phyloP scores from a whole-genome alignment of 2,329 filamentous ascomycete species.

The Huntiella moniliformis region DNA sequence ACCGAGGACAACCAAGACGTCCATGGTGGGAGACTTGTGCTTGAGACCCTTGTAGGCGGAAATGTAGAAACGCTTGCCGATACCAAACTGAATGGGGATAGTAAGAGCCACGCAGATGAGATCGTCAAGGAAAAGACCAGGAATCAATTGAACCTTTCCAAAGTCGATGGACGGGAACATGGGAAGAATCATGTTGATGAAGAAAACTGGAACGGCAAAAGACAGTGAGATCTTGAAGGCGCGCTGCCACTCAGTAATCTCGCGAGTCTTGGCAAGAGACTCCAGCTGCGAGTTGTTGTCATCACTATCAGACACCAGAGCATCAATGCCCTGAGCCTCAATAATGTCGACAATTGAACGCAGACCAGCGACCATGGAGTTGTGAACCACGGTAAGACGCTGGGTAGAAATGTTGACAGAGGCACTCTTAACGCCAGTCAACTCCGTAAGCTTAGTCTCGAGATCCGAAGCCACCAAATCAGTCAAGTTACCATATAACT shows the following conservation, averaged over 20 bases:
- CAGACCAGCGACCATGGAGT: constrained; percentile 54
- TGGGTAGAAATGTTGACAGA: constrained; percentile 56
- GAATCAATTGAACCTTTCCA: constrained; percentile 44
- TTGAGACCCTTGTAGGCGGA: constrained; percentile 87
- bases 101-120: constrained; percentile 68
- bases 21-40: constrained; percentile 89
- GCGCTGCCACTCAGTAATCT: constrained; percentile 80
- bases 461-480: constrained; percentile 52
- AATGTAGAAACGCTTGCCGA: constrained; percentile 82
- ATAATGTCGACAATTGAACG: constrained; percentile 65
- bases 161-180: constrained; percentile 72
- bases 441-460: constrained; percentile 44
- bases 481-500: constrained; percentile 62
- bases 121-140: constrained; percentile 76
- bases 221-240: constrained; percentile 60
- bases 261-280: constrained; percentile 85
- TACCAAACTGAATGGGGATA: constrained; percentile 87
- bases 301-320: constrained; percentile 72
- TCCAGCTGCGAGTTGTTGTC: constrained; percentile 95
- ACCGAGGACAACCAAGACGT: constrained; percentile 82
- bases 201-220: constrained; percentile 78
- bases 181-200: constrained; percentile 84
- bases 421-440: constrained; percentile 56
- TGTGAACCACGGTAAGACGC: constrained; percentile 54
- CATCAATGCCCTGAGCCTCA: constrained; percentile 72